These are phyloP conservation scores for Phytopythium litorale DNA, from an alignment of 352 stramenopile species.

Conservation along the genomic window DNA sequence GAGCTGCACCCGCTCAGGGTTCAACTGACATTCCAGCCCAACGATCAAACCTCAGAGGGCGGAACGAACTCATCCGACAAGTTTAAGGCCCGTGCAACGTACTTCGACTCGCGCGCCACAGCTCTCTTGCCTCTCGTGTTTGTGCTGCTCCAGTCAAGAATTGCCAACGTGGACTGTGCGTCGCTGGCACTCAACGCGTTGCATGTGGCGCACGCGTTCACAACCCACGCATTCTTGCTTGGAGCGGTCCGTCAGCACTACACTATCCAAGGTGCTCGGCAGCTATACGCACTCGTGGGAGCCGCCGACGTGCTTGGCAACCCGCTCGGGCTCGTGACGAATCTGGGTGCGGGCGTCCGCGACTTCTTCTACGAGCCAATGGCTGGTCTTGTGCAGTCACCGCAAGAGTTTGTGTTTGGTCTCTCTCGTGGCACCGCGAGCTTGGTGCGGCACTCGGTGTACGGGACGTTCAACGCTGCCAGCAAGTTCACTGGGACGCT, in stretches of 20 bases:
- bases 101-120: constrained; percentile 38
- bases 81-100: constrained; percentile 9
- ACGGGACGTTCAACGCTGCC: constrained; percentile 91
- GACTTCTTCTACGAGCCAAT: constrained; percentile 91
- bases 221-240: constrained; percentile 59
- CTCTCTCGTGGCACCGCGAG: constrained; percentile 88
- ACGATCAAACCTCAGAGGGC: constrained; percentile 20
- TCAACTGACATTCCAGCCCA: constrained; percentile 74
- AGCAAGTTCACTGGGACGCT: constrained; percentile 92
- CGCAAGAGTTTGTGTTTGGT: constrained; percentile 85
- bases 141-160: constrained; percentile 54
- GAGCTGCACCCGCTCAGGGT: constrained; percentile 79
- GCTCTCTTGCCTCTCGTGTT: constrained; percentile 54
- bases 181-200: constrained; percentile 79
- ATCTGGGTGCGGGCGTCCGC: constrained; percentile 84
- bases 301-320: constrained; percentile 87
- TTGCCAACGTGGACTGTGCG: constrained; percentile 77
- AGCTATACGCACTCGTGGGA: constrained; percentile 76
- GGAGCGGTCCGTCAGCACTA: constrained; percentile 83
- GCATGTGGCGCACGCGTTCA: constrained; percentile 80
- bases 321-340: constrained; percentile 85
- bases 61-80: constrained; percentile 17
- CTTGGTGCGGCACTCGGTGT: constrained; percentile 88
- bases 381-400: constrained; percentile 83
- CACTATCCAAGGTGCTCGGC: constrained; percentile 64